A percentile compares a stretch with the other conserved stretches of the same genome.
Evolutionary conservation across 129 eudicot genomes (phyloP).

Genomic region (Glebionis coronaria): DNA sequence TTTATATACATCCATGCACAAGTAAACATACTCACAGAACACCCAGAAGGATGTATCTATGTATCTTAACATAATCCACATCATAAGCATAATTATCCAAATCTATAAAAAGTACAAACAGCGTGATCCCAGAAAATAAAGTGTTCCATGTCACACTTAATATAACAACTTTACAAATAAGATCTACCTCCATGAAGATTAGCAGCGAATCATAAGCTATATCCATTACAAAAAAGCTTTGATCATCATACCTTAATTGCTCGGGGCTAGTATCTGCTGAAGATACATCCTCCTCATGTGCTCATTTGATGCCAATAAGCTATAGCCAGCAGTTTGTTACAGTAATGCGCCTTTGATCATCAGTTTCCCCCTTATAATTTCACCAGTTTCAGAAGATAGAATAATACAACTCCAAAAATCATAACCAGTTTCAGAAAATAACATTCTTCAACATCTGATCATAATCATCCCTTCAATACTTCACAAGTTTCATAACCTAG

Average conservation of each 20-base stretch:
- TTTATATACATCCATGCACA: too few species aligned
- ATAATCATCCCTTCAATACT: background rate
- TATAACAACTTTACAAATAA: background rate
- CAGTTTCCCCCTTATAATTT: slow-evolving; percentile 7
- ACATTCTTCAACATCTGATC: background rate
- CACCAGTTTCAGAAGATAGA: slow-evolving; percentile 7
- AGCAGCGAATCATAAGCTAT: slow-evolving; percentile 19
- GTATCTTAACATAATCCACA: too few species aligned
- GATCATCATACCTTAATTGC: slow-evolving; percentile 8
- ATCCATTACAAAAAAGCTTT: background rate
- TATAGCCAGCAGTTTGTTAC: background rate
- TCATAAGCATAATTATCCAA: too few species aligned
- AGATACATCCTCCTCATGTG: slow-evolving; percentile 1
- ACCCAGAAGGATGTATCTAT: too few species aligned
- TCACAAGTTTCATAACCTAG: slow-evolving; percentile 1
- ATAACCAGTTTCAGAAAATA: background rate
- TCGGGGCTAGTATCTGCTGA: slow-evolving; percentile 17
- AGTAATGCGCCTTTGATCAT: slow-evolving; percentile 10
- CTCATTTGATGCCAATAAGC: slow-evolving; percentile 18
- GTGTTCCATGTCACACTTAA: background rate
- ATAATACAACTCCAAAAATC: background rate
- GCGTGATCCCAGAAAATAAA: background rate
- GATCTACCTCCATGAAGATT: slow-evolving; percentile 6
- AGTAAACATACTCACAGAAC: too few species aligned
- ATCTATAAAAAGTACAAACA: background rate